phyloP scores from a whole-genome alignment of 805 yeast genomes.

The Candida nanaspora region DNA sequence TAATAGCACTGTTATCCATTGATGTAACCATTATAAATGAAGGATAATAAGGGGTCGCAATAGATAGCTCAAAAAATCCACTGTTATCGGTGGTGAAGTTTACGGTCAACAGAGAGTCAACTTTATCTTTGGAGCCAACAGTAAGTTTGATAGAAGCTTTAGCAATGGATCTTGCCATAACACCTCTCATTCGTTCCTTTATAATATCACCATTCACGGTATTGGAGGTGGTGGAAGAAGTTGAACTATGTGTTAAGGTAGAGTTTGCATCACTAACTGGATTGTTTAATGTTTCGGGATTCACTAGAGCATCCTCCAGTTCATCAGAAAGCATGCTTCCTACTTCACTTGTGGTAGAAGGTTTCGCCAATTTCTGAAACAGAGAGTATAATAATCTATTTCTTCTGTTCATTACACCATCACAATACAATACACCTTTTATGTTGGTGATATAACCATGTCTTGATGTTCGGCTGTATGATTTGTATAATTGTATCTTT shows the following conservation, averaged over 20 bases:
- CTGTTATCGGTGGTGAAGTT: conserved; percentile 49
- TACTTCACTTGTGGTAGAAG: conserved; percentile 17
- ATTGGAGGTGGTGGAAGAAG: conserved; percentile 4
- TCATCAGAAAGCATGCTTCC: conserved; percentile 31
- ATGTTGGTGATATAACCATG: conserved; percentile 48
- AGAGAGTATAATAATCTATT: conserved; percentile 62
- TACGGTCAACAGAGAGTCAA: conserved; percentile 22
- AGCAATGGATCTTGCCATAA: conserved; percentile 62
- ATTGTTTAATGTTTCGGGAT: conserved; percentile 19
- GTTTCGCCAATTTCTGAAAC: conserved; percentile 58
- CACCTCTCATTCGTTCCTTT: conserved; percentile 59
- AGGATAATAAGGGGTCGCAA: conserved; percentile 57
- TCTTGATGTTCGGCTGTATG: conserved; percentile 36
- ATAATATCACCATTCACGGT: conserved; percentile 27
- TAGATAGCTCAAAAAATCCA: conserved; percentile 56
- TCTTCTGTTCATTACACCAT: conserved; percentile 65
- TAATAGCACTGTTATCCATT: conserved; percentile 37
- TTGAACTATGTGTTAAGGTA: conserved; percentile 1
- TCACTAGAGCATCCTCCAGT: conserved; percentile 24
- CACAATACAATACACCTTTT: conserved; percentile 64
- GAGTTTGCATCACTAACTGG: conserved; percentile 6
- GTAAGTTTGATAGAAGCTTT: conserved; percentile 46
- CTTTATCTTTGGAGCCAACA: conserved; percentile 42
- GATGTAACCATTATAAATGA: conserved; percentile 46
- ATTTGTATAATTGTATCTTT: conserved; percentile 51